Evolutionary conservation across 1,139 yeast genomes (phyloP).

Genomic region (Nakaseomyces kungkrabaensis): DNA sequence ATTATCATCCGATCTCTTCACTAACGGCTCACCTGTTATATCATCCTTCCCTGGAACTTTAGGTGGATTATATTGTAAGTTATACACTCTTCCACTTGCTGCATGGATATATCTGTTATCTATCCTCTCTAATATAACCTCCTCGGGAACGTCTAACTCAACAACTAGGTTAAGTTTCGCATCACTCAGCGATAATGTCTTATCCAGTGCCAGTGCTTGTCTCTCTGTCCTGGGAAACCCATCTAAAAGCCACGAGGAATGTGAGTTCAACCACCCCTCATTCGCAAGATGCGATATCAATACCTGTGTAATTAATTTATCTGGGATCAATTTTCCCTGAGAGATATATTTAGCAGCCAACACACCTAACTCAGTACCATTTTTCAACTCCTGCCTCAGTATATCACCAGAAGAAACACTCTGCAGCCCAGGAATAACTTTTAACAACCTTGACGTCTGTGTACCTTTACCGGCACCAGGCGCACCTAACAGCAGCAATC

Average conservation of each 20-base stretch:
- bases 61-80: slow-evolving; percentile 82
- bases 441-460: slow-evolving; percentile 55
- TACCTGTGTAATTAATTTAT: slow-evolving; percentile 51
- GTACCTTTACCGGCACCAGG: slow-evolving; percentile 97
- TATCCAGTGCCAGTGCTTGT: slow-evolving; percentile 58
- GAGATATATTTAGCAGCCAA: slow-evolving; percentile 49
- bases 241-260: slow-evolving; percentile 65
- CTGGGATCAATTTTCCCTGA: slow-evolving; percentile 66
- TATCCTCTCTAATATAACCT: slow-evolving; percentile 67
- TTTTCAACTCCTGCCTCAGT: slow-evolving; percentile 55
- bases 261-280: slow-evolving; percentile 38
- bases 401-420: slow-evolving; percentile 80
- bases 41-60: slow-evolving; percentile 73
- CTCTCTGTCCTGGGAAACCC: slow-evolving; percentile 79
- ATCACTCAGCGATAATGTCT: slow-evolving; percentile 33
- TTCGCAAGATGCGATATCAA: slow-evolving; percentile 41
- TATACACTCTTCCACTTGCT: slow-evolving; percentile 80
- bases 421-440: slow-evolving; percentile 38
- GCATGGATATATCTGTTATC: slow-evolving; percentile 79
- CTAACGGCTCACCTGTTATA: slow-evolving; percentile 75
- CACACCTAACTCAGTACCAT: slow-evolving; percentile 46
- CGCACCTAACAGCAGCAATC: slow-evolving; percentile 74
- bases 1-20: slow-evolving; percentile 75
- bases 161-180: slow-evolving; percentile 61
- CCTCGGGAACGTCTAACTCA: slow-evolving; percentile 74